Conservation (phyloP, 371 early-diverging fungal species). For the Entomophthora muscae region DNA sequence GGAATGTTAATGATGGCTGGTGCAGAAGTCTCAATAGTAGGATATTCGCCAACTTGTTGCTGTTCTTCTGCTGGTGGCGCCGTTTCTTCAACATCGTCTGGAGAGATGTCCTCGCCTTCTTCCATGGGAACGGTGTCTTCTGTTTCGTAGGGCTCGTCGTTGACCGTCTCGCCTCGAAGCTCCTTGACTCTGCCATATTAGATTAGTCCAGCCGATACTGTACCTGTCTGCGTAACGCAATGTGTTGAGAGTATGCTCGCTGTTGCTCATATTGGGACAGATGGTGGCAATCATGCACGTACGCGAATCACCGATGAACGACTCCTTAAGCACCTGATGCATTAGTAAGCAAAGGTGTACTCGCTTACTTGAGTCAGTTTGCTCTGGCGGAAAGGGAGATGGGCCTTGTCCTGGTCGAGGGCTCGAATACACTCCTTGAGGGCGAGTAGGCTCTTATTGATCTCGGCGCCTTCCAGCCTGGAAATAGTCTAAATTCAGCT, state of each 20-base stretch:
- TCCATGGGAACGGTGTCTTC: constrained; percentile 9
- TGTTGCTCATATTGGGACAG: constrained; percentile 75
- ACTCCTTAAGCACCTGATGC: constrained; percentile 78
- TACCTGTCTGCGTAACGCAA: constrained; percentile 92
- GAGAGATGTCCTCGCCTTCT: neutral
- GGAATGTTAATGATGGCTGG: neutral
- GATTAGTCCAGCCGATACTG: constrained; percentile 2
- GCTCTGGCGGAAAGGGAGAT: constrained; percentile 93
- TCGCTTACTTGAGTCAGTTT: constrained; percentile 80
- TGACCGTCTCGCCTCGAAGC: constrained; percentile 9
- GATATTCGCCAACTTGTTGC: neutral
- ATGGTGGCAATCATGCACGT: constrained; percentile 97
- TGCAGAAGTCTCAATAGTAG: neutral
- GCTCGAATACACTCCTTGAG: constrained; percentile 97
- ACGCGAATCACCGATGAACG: constrained; percentile 90
- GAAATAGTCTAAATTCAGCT: constrained; percentile 13
- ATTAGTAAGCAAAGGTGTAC: neutral
- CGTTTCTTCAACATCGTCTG: constrained; percentile 4
- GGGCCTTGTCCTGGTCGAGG: constrained; percentile 77
- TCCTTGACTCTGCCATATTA: constrained; percentile 8
- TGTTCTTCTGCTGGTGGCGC: neutral
- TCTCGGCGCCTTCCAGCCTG: constrained; percentile 94
- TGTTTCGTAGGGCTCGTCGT: constrained; percentile 9
- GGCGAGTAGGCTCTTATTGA: constrained; percentile 94
- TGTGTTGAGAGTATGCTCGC: constrained; percentile 96